A percentile compares a stretch with the other conserved stretches of the same genome.
phyloP scores from a whole-genome alignment of 2,329 filamentous ascomycete genomes.

The Phoma sp. region DNA sequence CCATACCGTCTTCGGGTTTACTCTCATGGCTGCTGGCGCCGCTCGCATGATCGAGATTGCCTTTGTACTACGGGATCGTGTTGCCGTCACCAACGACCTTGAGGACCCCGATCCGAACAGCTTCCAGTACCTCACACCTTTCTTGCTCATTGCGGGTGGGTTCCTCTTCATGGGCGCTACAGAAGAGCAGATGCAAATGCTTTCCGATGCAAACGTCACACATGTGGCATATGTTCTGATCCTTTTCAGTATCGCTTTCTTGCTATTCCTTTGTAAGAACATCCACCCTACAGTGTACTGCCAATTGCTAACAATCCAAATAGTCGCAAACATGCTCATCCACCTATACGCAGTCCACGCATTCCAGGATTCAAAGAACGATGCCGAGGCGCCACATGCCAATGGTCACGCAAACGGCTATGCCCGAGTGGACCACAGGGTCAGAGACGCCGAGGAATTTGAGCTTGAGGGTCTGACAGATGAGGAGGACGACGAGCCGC shows the following conservation, averaged over 20 bases:
- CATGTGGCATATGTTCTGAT: slow-evolving; percentile 93
- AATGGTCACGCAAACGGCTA: slow-evolving; percentile 45
- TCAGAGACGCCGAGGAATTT: slow-evolving; percentile 88
- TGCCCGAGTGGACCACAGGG: slow-evolving; percentile 60
- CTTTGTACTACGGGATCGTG: slow-evolving; percentile 80
- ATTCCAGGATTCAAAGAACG: slow-evolving; percentile 49
- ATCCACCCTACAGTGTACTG: neutral
- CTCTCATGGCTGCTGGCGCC: slow-evolving; percentile 86
- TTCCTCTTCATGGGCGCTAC: slow-evolving; percentile 98
- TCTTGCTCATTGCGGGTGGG: slow-evolving; percentile 85
- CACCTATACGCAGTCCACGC: slow-evolving; percentile 76
- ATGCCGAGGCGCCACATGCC: slow-evolving; percentile 42
- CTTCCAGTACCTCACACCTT: slow-evolving; percentile 73
- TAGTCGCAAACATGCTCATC: slow-evolving; percentile 82
- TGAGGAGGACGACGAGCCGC: slow-evolving; percentile 68
- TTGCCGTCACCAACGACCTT: slow-evolving; percentile 69
- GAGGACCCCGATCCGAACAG: slow-evolving; percentile 72
- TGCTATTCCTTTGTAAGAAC: slow-evolving; percentile 80
- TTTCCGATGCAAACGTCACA: slow-evolving; percentile 76
- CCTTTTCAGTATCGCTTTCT: slow-evolving; percentile 85
- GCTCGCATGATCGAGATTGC: slow-evolving; percentile 88
- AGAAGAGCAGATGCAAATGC: slow-evolving; percentile 89
- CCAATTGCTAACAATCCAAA: slow-evolving; percentile 17
- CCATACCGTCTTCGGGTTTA: slow-evolving; percentile 90
- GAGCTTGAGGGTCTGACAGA: slow-evolving; percentile 90